Evolutionary conservation across 1,284 basidiomycete genomes (phyloP).

Genomic region (Papiliotrema nemorosa): DNA sequence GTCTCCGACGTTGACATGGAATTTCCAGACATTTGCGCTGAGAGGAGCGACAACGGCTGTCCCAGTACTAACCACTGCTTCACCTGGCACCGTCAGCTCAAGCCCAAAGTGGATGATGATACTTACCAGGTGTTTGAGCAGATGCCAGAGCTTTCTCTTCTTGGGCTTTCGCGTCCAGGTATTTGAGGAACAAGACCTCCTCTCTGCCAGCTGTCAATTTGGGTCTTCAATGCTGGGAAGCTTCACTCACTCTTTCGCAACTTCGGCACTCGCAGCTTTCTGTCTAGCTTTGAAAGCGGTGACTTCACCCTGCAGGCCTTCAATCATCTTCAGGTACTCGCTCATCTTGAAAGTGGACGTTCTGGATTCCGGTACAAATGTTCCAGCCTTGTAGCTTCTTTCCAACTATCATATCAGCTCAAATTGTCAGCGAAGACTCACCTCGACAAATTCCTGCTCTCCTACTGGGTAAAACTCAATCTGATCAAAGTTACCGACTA

Average conservation of each 20-base stretch:
- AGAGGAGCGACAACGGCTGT: background rate
- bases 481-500: conserved; percentile 64
- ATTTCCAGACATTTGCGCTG: background rate
- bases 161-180: background rate
- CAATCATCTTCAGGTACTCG: conserved; percentile 16
- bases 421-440: conserved; percentile 60
- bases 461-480: conserved; percentile 48
- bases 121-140: conserved; percentile 59
- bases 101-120: conserved; percentile 55
- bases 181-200: too few species aligned
- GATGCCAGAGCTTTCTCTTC: conserved; percentile 54
- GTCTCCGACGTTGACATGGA: background rate
- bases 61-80: too few species aligned
- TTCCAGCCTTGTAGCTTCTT: background rate
- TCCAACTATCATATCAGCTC: conserved; percentile 46
- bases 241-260: too few species aligned
- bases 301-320: conserved; percentile 52
- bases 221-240: too few species aligned
- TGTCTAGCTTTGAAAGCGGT: conserved; percentile 50
- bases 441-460: conserved; percentile 45
- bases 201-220: too few species aligned
- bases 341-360: background rate
- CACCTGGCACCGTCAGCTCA: conserved; percentile 49
- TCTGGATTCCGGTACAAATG: background rate
- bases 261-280: conserved; percentile 16